Base-by-base conservation (phyloP, 176 grass and related monocot genomes). In the Paspalum notatum region DNA sequence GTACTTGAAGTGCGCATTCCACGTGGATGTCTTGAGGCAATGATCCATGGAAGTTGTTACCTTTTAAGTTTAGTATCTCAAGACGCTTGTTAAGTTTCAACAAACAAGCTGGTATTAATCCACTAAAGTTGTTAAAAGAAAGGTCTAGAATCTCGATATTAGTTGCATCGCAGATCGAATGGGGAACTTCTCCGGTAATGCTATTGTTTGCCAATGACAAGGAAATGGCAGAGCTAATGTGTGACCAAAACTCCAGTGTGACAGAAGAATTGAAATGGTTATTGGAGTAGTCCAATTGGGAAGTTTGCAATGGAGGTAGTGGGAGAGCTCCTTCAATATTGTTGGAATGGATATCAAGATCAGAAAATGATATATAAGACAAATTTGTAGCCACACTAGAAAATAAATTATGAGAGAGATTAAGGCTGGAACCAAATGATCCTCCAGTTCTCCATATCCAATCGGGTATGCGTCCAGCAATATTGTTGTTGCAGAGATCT, bases 401-500 rank as follows among this genome's bases (percentile, higher is more conserved):
- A 72, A 93, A 81, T 50, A 20, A 22, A 53, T 93, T 93, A 12
- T 68, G 63, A 74, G 91, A 93, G 4, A 93, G 83, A 71, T 89
- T 93, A 46, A 71, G 45, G 0, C n/a, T n/a, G n/a, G n/a, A n/a
- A n/a, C 21, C 7, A 11, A 48, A 17, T 0, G 44, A n/a, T n/a
- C n/a, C n/a, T n/a, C n/a, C 78, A 44, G 68, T 82, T 21, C 25
- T 79, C 79, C 77, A 88, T 40, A 92, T 71, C 90, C 90, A 92
- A 26, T 75, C 64, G 1, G 90, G 90, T 83, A 92, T 68, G 9
- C 20, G 45, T 21, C 80, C 83, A 18, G 25, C 24, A 74, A 92
- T 92, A 14, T 83, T 81, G 57, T 92, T 92, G 62, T 73, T 84
- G 8, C 87, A 92, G 21, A 92, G 83, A 84, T 92, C 87, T 20